Evolutionary conservation across 495 filamentous ascomycete genomes (phyloP), one percentile per base, ranked within the genome.

Genomic region (Halenospora varia): DNA sequence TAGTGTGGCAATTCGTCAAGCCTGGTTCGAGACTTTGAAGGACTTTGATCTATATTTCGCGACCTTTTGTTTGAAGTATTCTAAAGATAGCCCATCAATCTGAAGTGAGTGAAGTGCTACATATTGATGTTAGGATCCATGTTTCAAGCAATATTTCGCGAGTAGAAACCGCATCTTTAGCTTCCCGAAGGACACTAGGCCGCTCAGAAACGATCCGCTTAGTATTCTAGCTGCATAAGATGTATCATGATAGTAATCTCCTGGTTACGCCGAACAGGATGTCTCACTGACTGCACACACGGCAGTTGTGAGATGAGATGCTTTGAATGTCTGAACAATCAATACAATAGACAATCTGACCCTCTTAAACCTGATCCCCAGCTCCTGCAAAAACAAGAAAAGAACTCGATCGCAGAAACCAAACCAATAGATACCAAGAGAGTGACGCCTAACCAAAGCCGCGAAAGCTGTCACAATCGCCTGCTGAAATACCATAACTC

Each of bases 371-470:
- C 15, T 17, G 22, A 48, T 25, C 42, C 53, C 9, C 42, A 49
- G 26, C 15, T 40, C 51, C 42, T 46, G 45, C 42, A 3, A 39
- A 52, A 51, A 65, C 51, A 59, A 35, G 53, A 49, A 53, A 56
- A 44, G 46, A 64, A 61, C 22, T 61, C 23, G 26, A 40, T 47
- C 25, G 50, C 51, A 55, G 52, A 41, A 44, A 41, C 17, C 25
- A 48, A 57, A 61, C 18, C 55, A 55, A n/a, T 17, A 41, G 54
- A 26, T 55, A 39, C 44, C 56, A 35, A 53, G 48, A 51, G 13
- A 49, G 13, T 26, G 35, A 24, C 20, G 25, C 40, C 23, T 35
- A 35, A 13, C 29, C 29, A 35, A 35, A 35, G 6, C 29, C 13
- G 6, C 29, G 13, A 35, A 35, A 35, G 29, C 13, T 6, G 29